phyloP scores from a whole-genome alignment of 176 grass and related monocot genomes.

The Raddia distichophylla region DNA sequence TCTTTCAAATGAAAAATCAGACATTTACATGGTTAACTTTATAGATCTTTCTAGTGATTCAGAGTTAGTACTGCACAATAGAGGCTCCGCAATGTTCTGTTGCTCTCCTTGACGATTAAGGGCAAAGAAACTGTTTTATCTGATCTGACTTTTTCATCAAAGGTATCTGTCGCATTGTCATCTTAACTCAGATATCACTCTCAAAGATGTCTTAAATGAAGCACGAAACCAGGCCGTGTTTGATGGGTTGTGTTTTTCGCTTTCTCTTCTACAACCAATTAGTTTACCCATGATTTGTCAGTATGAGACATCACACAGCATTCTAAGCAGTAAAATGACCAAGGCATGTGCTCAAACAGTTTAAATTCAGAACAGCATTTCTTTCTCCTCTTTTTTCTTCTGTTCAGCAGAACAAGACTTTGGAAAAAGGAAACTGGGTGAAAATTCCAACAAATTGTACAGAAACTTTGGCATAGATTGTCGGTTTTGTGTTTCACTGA shows the following conservation, averaged over 20 bases:
- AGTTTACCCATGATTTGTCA: slow-evolving; percentile 20
- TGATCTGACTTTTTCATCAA: slow-evolving; percentile 37
- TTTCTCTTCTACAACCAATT: slow-evolving; percentile 22
- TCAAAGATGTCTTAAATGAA: slow-evolving; percentile 42
- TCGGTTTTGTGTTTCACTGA: slow-evolving; percentile 34
- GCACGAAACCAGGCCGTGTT: slow-evolving; percentile 32
- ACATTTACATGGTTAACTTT: slow-evolving; percentile 18
- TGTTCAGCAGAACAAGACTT: slow-evolving; percentile 47
- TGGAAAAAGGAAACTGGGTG: slow-evolving; percentile 43
- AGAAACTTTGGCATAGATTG: slow-evolving; percentile 56
- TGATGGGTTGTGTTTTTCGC: not conserved
- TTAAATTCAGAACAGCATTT: slow-evolving; percentile 48
- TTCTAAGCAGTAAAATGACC: slow-evolving; percentile 46
- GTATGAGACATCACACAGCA: slow-evolving; percentile 24
- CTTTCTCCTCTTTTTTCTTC: slow-evolving; percentile 36
- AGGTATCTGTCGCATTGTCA: slow-evolving; percentile 48
- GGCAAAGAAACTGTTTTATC: slow-evolving; percentile 56
- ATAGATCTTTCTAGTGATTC: slow-evolving; percentile 29
- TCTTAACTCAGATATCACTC: slow-evolving; percentile 35
- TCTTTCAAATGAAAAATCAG: slow-evolving; percentile 18
- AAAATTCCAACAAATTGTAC: slow-evolving; percentile 54
- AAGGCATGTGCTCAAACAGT: slow-evolving; percentile 52
- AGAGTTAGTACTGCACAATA: slow-evolving; percentile 17
- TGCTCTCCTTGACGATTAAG: slow-evolving; percentile 31
- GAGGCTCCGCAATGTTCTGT: slow-evolving; percentile 1